Conservation (phyloP, 225 moss, liverwort and hornwort genomes). For the Pseudoscleropodium purum region DNA sequence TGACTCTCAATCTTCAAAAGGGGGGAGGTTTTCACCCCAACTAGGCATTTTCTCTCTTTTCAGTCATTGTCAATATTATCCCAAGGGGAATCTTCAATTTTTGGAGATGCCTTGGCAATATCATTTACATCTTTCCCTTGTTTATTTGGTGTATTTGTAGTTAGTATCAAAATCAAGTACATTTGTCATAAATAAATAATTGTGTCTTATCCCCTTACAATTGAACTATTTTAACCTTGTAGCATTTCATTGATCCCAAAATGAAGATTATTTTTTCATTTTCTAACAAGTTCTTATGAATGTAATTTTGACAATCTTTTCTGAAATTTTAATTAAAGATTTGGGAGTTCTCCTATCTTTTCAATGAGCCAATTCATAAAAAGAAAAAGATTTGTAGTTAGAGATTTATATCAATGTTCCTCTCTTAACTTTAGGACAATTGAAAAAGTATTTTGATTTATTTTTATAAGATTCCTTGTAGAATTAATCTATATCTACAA, state of each 20-base stretch:
- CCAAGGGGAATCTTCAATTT: neutral
- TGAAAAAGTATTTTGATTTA: neutral
- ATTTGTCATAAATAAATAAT: neutral
- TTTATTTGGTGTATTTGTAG: neutral
- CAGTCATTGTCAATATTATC: neutral
- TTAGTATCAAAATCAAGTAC: neutral
- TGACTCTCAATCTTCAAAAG: no score
- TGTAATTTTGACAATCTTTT: neutral
- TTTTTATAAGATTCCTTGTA: neutral
- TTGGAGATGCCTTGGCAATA: no score
- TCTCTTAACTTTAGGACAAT: neutral
- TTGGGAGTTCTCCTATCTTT: neutral
- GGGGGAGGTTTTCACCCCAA: no score
- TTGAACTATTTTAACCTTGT: neutral
- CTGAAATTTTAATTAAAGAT: neutral
- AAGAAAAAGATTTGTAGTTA: neutral
- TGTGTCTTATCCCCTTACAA: neutral
- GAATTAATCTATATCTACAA: neutral
- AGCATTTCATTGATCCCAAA: neutral
- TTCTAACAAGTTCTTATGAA: neutral
- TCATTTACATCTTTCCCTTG: neutral
- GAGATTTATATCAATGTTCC: neutral
- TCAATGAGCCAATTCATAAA: neutral
- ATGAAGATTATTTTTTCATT: neutral
- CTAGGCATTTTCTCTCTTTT: no score